Conservation (phyloP, 768 basidiomycete species). For the Mycena polygramma region DNA sequence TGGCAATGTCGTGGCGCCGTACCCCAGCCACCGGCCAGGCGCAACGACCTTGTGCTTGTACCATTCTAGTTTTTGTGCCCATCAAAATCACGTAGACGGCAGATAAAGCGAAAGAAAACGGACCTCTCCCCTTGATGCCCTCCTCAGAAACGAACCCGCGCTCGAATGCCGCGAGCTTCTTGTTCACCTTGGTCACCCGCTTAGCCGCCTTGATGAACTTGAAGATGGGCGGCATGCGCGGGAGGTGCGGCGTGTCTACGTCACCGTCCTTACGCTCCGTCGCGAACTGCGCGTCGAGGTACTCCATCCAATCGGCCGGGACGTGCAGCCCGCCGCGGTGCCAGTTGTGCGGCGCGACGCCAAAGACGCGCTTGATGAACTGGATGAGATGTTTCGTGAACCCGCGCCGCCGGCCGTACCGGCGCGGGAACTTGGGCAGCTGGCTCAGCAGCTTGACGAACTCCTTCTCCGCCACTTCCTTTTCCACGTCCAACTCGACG, state of each 20-base stretch:
- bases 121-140: constrained; percentile 77
- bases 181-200: constrained; percentile 72
- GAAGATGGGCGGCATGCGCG: constrained; percentile 46
- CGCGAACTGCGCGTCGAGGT: constrained; percentile 42
- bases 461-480: constrained; percentile 63
- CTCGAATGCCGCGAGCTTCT: constrained; percentile 78
- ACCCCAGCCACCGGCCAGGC: constrained; percentile 89
- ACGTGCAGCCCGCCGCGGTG: constrained; percentile 32
- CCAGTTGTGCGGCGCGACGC: constrained; percentile 49
- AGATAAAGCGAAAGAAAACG: not conserved
- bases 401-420: constrained; percentile 41
- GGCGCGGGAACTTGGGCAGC: constrained; percentile 47
- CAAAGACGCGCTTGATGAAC: constrained; percentile 55
- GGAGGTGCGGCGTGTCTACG: constrained; percentile 25
- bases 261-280: constrained; percentile 8
- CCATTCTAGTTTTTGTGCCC: constrained; percentile 65
- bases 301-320: constrained; percentile 50
- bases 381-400: constrained; percentile 44
- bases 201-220: constrained; percentile 70
- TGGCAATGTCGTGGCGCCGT: constrained; percentile 89
- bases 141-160: constrained; percentile 82
- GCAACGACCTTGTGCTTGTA: constrained; percentile 88
- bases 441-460: constrained; percentile 62
- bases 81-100: not conserved
- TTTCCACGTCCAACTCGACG: constrained; percentile 70